Conservation (phyloP, 177 flowering plant species). For the Vitis hybrid region DNA sequence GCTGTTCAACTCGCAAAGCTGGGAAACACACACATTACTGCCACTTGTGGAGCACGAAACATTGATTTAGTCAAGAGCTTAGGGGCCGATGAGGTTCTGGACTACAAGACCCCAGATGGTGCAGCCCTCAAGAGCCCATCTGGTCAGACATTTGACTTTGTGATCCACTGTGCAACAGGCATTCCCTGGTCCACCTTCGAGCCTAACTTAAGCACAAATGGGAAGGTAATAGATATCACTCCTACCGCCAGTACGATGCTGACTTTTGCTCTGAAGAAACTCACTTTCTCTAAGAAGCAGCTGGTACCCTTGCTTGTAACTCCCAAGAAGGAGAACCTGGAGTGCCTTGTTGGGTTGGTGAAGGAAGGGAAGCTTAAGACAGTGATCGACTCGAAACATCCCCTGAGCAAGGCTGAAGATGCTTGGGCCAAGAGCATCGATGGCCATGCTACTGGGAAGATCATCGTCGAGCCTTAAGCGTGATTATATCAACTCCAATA, state of each 20-base stretch:
- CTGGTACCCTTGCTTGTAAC: slow-evolving; percentile 50
- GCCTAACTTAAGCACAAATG: slow-evolving; percentile 55
- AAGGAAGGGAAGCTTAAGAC: slow-evolving; percentile 79
- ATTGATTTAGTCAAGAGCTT: slow-evolving; percentile 64
- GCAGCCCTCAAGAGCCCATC: slow-evolving; percentile 74
- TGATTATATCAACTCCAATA: too few species aligned
- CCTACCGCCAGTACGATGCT: slow-evolving; percentile 41
- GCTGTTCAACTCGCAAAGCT: slow-evolving; percentile 90
- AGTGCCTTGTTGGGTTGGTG: slow-evolving; percentile 55
- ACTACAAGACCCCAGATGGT: slow-evolving; percentile 76
- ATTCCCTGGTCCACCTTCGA: slow-evolving; percentile 73
- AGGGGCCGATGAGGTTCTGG: slow-evolving; percentile 89
- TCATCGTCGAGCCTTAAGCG: slow-evolving; percentile 43
- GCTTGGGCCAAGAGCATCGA: slow-evolving; percentile 84
- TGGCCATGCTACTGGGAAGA: slow-evolving; percentile 92
- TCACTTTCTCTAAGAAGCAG: slow-evolving; percentile 73
- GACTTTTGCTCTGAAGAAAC: slow-evolving; percentile 53
- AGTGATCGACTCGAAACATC: slow-evolving; percentile 64
- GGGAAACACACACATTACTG: slow-evolving; percentile 71
- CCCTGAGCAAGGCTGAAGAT: slow-evolving; percentile 68
- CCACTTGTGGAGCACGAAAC: slow-evolving; percentile 87
- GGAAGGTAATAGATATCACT: slow-evolving; percentile 77
- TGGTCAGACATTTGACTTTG: slow-evolving; percentile 71
- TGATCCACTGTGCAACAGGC: slow-evolving; percentile 61
- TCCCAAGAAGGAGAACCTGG: slow-evolving; percentile 55